Evolutionary conservation across 192 early-diverging fungal genomes (phyloP).

Genomic region (Funneliformis geosporum): DNA sequence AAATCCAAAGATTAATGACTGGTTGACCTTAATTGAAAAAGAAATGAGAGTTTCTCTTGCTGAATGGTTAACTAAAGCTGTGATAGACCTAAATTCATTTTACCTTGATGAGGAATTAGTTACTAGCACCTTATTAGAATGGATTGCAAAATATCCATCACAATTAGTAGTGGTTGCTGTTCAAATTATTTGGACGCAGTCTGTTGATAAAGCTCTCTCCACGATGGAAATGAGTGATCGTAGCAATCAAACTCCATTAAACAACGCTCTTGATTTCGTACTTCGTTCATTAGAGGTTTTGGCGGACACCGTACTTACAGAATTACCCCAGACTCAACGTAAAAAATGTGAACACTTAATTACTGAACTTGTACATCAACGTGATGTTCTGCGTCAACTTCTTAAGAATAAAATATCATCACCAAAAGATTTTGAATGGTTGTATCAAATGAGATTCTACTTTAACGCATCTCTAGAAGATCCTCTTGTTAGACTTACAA

Average conservation of each 20-base stretch:
- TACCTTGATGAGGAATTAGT: conserved; percentile 59
- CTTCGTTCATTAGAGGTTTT: conserved; percentile 79
- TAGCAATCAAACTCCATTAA: conserved; percentile 52
- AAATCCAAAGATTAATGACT: conserved; percentile 94
- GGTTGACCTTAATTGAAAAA: conserved; percentile 90
- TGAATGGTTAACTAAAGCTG: conserved; percentile 67
- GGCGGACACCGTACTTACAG: conserved; percentile 90
- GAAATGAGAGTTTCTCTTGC: conserved; percentile 94
- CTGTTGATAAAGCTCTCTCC: conserved; percentile 77
- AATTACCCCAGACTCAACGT: conserved; percentile 78
- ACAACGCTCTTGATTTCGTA: conserved; percentile 58
- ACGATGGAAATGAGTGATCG: conserved; percentile 44
- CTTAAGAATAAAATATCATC: conserved; percentile 49
- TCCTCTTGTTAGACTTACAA: conserved; percentile 68
- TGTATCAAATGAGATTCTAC: conserved; percentile 95
- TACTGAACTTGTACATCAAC: conserved; percentile 98
- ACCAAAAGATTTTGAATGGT: conserved; percentile 88
- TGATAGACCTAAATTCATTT: conserved; percentile 66
- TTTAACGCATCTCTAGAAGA: conserved; percentile 58
- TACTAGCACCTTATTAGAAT: conserved; percentile 63
- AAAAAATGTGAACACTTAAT: conserved; percentile 98
- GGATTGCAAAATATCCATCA: conserved; percentile 89
- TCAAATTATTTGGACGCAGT: conserved; percentile 88
- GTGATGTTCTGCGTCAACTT: conserved; percentile 85
- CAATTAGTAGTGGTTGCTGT: conserved; percentile 91